Percentiles rank a stretch among this genome's conserved stretches.
phyloP scores from a whole-genome alignment of 1,139 yeast genomes.

The Saccharomyces hybrid region DNA sequence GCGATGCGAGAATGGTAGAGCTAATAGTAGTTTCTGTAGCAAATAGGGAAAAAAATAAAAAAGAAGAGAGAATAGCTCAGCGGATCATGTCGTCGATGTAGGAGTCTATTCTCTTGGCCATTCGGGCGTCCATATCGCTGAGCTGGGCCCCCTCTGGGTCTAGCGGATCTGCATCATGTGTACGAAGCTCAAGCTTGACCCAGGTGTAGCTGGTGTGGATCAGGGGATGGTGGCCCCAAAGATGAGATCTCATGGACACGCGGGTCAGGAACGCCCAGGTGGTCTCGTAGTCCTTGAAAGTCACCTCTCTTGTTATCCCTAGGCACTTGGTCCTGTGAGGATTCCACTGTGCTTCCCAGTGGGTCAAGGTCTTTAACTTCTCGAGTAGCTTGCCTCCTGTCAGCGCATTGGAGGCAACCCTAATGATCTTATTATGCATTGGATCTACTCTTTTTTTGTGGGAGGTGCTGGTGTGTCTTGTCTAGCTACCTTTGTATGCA shows the following conservation, averaged over 20 bases:
- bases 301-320: constrained; percentile 32
- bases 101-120: constrained; percentile 47
- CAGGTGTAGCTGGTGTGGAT: constrained; percentile 55
- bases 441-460: background rate
- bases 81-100: background rate
- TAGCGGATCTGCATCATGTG: constrained; percentile 45
- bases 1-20: background rate
- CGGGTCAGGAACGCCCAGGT: constrained; percentile 63
- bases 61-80: background rate
- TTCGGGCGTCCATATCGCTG: constrained; percentile 48
- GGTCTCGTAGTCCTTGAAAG: constrained; percentile 44
- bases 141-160: constrained; percentile 33
- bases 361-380: constrained; percentile 2
- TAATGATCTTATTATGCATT: constrained; percentile 31
- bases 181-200: constrained; percentile 50
- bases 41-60: background rate
- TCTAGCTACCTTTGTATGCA: no score
- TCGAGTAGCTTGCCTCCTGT: constrained; percentile 8
- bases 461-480: no score
- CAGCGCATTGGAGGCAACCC: constrained; percentile 18
- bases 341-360: background rate
- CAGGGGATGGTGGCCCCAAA: constrained; percentile 66
- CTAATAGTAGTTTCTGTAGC: background rate
- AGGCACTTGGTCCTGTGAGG: background rate
- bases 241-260: constrained; percentile 54